Conservation (phyloP, 176 grass and related monocot species). For the Metroxylon sagu region DNA sequence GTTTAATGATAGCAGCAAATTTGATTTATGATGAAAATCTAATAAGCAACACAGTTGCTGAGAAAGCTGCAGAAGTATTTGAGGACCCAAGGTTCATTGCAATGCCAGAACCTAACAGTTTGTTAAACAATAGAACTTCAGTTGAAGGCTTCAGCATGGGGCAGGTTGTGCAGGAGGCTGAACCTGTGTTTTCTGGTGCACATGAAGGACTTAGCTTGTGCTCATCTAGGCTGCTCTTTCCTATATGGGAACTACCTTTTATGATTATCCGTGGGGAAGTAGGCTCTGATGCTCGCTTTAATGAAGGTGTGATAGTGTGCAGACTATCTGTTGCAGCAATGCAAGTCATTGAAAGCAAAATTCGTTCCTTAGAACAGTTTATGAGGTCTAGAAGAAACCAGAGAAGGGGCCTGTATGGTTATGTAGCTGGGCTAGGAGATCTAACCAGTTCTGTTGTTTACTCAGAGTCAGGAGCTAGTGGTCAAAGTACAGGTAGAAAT, state of each 20-base stretch:
- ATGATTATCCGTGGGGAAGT: slow-evolving; percentile 54
- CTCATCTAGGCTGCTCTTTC: slow-evolving; percentile 84
- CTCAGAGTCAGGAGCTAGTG: slow-evolving; percentile 35
- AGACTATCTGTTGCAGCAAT: slow-evolving; percentile 66
- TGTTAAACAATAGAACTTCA: slow-evolving; percentile 50
- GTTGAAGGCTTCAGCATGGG: slow-evolving; percentile 98
- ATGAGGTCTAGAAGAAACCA: slow-evolving; percentile 94
- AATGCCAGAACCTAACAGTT: slow-evolving; percentile 62
- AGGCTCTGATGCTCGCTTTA: slow-evolving; percentile 32
- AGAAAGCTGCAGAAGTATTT: slow-evolving; percentile 91
- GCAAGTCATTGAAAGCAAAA: slow-evolving; percentile 81
- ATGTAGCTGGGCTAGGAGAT: slow-evolving; percentile 79
- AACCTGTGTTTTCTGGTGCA: slow-evolving; percentile 88
- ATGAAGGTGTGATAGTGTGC: slow-evolving; percentile 54
- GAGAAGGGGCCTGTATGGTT: slow-evolving; percentile 86
- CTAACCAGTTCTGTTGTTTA: slow-evolving; percentile 81
- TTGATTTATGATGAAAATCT: slow-evolving; percentile 71
- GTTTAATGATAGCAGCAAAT: slow-evolving; percentile 82
- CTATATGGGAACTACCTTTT: slow-evolving; percentile 87
- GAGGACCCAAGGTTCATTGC: slow-evolving; percentile 79
- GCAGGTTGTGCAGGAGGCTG: slow-evolving; percentile 88
- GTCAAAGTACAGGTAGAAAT: slow-evolving; percentile 28
- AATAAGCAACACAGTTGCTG: slow-evolving; percentile 60
- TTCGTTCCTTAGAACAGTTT: slow-evolving; percentile 85
- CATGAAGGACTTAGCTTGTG: slow-evolving; percentile 95